Evolutionary conservation across 768 basidiomycete species (phyloP).

Genomic region (Amanita rubescens): DNA sequence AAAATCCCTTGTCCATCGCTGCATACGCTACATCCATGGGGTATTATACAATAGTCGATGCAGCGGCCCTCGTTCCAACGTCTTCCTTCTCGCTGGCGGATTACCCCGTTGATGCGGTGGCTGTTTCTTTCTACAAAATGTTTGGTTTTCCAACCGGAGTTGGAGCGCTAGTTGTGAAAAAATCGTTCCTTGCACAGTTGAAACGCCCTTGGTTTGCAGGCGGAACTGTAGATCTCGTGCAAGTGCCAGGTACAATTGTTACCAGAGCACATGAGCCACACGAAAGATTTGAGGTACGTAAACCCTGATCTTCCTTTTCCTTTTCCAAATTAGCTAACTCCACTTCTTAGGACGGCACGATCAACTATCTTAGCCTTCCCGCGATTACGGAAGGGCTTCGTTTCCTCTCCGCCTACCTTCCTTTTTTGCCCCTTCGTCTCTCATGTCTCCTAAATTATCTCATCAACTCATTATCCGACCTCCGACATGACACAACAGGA

Average conservation of each 20-base stretch:
- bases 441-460: slow-evolving; percentile 62
- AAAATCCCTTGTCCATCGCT: slow-evolving; percentile 59
- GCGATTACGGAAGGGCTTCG: slow-evolving; percentile 75
- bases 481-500: slow-evolving; percentile 57
- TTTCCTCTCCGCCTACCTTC: slow-evolving; percentile 71
- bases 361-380: slow-evolving; percentile 72
- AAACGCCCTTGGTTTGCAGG: slow-evolving; percentile 82
- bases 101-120: slow-evolving; percentile 73
- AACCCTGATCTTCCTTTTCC: slow-evolving; percentile 4
- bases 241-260: slow-evolving; percentile 67
- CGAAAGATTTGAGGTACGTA: slow-evolving; percentile 71
- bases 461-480: slow-evolving; percentile 40
- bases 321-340: not conserved
- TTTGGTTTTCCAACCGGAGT: slow-evolving; percentile 84
- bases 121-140: slow-evolving; percentile 85
- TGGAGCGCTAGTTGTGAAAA: slow-evolving; percentile 70
- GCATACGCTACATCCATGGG: slow-evolving; percentile 59
- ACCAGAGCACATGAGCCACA: slow-evolving; percentile 52
- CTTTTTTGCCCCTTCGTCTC: slow-evolving; percentile 70
- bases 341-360: slow-evolving; percentile 71
- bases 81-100: slow-evolving; percentile 59
- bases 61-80: slow-evolving; percentile 73
- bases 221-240: slow-evolving; percentile 76
- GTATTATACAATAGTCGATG: slow-evolving; percentile 73
- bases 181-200: slow-evolving; percentile 52